These are phyloP conservation scores for Echeveria elegans DNA, from an alignment of 164 flowering plant species.

Conservation along the genomic window DNA sequence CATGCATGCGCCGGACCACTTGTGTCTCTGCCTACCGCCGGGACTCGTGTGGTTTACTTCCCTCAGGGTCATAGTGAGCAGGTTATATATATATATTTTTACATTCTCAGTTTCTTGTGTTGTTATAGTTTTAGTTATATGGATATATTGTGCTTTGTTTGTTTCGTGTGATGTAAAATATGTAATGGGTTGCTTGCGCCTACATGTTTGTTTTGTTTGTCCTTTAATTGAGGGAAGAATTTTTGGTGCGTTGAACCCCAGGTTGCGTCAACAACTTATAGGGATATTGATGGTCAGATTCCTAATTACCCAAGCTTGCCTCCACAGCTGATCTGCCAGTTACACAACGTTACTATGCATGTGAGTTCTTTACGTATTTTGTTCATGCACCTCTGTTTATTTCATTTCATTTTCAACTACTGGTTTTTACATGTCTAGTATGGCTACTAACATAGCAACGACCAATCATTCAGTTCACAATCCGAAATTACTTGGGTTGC, in stretches of 20 bases:
- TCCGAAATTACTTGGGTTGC: too few relatives aligned
- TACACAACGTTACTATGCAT: constrained; percentile 88
- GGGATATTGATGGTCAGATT: constrained; percentile 69
- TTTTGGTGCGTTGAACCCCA: constrained; percentile 12
- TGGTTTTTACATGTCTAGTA: neutral
- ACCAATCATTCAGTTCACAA: too few relatives aligned
- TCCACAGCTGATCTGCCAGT: constrained; percentile 78
- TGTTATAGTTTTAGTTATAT: neutral
- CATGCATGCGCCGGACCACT: constrained; percentile 95
- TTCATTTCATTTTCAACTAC: neutral
- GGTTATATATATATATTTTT: constrained; percentile 24
- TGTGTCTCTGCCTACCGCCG: constrained; percentile 67
- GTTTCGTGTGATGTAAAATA: too few relatives aligned
- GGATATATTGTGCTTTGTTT: neutral
- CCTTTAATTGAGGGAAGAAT: constrained; percentile 8
- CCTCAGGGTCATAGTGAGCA: constrained; percentile 95
- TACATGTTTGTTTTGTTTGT: too few relatives aligned
- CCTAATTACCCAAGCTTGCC: constrained; percentile 85
- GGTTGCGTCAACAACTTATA: constrained; percentile 83
- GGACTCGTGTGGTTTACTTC: constrained; percentile 76
- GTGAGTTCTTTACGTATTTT: constrained; percentile 30
- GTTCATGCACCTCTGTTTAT: neutral
- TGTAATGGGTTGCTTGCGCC: too few relatives aligned
- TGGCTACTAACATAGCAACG: too few relatives aligned
- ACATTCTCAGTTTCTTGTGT: neutral